A percentile compares a stretch with the other conserved stretches of the same genome.
These are phyloP conservation scores for Arachnopeziza araneosa DNA, from an alignment of 2,329 filamentous ascomycete genomes.

Conservation along the genomic window DNA sequence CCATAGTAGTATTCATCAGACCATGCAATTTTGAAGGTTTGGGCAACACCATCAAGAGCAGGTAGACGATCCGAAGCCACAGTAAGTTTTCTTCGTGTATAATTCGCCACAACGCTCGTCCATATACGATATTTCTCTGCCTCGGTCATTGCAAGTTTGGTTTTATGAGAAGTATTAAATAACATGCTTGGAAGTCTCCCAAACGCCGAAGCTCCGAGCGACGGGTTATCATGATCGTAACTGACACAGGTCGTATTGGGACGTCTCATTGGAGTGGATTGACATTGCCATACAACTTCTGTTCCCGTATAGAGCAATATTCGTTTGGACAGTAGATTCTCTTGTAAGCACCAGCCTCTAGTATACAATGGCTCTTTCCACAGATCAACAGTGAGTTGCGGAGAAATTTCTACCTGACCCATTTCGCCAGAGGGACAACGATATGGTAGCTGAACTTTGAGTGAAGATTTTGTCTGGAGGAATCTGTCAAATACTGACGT, in stretches of 20 bases:
- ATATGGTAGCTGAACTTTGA: slow-evolving; percentile 9
- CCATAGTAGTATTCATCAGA: slow-evolving; percentile 10
- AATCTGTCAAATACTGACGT: slow-evolving; percentile 10
- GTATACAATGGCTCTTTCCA: slow-evolving; percentile 15
- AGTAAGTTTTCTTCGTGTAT: slow-evolving; percentile 11
- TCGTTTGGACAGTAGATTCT: slow-evolving; percentile 10
- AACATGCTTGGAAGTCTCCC: slow-evolving; percentile 8
- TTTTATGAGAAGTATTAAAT: background rate
- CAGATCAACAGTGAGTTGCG: slow-evolving; percentile 7
- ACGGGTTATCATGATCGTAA: slow-evolving; percentile 1
- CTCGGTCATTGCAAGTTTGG: background rate
- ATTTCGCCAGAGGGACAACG: slow-evolving; percentile 5
- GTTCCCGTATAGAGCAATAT: slow-evolving; percentile 11
- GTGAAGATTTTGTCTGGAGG: slow-evolving; percentile 4
- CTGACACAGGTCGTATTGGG: slow-evolving; percentile 7
- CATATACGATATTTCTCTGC: background rate
- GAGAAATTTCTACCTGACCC: slow-evolving; percentile 4
- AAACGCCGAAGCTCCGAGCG: slow-evolving; percentile 3
- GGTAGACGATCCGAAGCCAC: slow-evolving; percentile 11
- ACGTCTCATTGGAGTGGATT: slow-evolving; percentile 8
- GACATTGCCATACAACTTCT: slow-evolving; percentile 16
- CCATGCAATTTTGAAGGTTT: slow-evolving; percentile 11
- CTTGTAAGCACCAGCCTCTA: slow-evolving; percentile 18
- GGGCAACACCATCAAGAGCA: slow-evolving; percentile 10
- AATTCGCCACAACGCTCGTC: slow-evolving; percentile 10